phyloP scores from a whole-genome alignment of 2,329 filamentous ascomycete species.

The Xylaria sp. region DNA sequence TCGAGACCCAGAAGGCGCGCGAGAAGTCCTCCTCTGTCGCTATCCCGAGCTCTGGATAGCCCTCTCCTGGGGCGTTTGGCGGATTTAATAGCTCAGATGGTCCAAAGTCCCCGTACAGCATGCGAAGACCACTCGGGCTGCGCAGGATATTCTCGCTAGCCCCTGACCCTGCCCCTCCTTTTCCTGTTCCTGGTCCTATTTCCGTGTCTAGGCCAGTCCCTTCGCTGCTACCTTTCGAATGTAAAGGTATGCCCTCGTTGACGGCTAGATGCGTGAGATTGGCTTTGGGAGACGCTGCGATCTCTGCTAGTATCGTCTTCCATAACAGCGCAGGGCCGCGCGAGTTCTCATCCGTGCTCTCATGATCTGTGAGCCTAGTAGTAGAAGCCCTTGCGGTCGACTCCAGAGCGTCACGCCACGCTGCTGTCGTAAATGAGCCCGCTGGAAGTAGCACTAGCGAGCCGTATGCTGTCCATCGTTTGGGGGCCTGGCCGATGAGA shows the following conservation, averaged over 20 bases:
- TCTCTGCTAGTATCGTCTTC: conserved; percentile 58
- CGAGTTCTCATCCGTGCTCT: conserved; percentile 36
- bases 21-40: conserved; percentile 65
- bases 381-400: background rate
- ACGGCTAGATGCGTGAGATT: conserved; percentile 67
- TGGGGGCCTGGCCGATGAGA: conserved; percentile 59
- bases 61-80: conserved; percentile 35
- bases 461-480: conserved; percentile 69
- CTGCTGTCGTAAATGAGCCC: conserved; percentile 62
- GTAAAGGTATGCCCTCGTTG: conserved; percentile 70
- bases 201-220: background rate
- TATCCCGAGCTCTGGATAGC: background rate
- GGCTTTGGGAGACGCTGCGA: conserved; percentile 55
- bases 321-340: conserved; percentile 55
- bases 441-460: conserved; percentile 70
- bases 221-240: conserved; percentile 34
- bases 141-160: conserved; percentile 75
- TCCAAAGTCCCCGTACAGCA: conserved; percentile 81
- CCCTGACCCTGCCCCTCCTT: background rate
- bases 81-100: conserved; percentile 48
- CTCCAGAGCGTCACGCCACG: conserved; percentile 56
- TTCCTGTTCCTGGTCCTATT: conserved; percentile 8
- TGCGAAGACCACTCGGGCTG: conserved; percentile 75
- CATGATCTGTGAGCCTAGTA: too few relatives aligned
- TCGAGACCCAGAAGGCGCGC: conserved; percentile 80